Evolutionary conservation across 1,139 yeast species (phyloP).

Genomic region (Zygosaccharomyces pseudobailii): DNA sequence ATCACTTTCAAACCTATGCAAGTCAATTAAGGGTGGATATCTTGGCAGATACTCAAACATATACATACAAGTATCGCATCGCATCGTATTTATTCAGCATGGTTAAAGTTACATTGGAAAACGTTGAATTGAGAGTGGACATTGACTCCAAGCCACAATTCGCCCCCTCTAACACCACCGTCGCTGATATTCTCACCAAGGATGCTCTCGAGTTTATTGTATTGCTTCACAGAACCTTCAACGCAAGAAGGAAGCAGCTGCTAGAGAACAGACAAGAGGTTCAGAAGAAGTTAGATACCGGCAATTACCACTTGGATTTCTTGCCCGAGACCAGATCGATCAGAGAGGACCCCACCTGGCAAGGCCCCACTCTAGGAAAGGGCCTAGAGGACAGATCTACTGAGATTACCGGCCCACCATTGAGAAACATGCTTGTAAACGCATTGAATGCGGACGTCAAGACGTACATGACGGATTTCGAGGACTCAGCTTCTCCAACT

Average conservation of each 20-base stretch:
- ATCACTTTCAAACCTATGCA: neutral
- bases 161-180: slow-evolving; percentile 49
- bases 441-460: slow-evolving; percentile 86
- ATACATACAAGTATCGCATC: neutral
- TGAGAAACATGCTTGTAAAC: slow-evolving; percentile 88
- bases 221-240: slow-evolving; percentile 66
- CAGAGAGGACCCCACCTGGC: slow-evolving; percentile 71
- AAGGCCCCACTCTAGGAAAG: slow-evolving; percentile 61
- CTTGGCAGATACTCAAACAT: neutral
- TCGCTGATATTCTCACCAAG: slow-evolving; percentile 42
- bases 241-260: slow-evolving; percentile 52
- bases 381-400: slow-evolving; percentile 67
- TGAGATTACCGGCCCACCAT: slow-evolving; percentile 88
- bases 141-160: slow-evolving; percentile 56
- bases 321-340: slow-evolving; percentile 61
- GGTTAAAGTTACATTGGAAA: slow-evolving; percentile 41
- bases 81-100: slow-evolving; percentile 9
- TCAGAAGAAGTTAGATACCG: slow-evolving; percentile 57
- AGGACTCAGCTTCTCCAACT: slow-evolving; percentile 93
- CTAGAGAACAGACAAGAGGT: slow-evolving; percentile 56
- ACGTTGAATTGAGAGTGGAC: slow-evolving; percentile 63
- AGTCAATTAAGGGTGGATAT: neutral
- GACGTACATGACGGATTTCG: slow-evolving; percentile 94
- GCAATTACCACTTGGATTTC: slow-evolving; percentile 52
- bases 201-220: slow-evolving; percentile 71